Evolutionary conservation across 2,329 filamentous ascomycete species (phyloP).

Genomic region (Talaromyces sp.): DNA sequence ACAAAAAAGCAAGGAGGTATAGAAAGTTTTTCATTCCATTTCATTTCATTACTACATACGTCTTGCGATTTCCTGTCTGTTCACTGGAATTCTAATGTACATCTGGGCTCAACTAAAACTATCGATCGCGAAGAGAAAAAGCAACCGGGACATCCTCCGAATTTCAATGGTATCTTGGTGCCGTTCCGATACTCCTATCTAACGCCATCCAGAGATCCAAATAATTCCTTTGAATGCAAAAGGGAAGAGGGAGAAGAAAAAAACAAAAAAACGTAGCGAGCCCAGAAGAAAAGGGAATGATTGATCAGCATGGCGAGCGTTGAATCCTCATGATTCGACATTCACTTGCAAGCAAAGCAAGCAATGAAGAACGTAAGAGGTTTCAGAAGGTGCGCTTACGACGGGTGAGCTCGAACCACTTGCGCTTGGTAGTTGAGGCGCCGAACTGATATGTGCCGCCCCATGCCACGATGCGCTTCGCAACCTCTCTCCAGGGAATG

Average conservation of each 20-base stretch:
- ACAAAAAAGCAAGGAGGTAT: not conserved
- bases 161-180: not conserved
- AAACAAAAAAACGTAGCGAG: not conserved
- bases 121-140: not conserved
- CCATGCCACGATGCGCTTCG: conserved; percentile 49
- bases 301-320: not conserved
- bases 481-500: conserved; percentile 58
- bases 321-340: not conserved
- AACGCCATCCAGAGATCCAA: not conserved
- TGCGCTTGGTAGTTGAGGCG: conserved; percentile 60
- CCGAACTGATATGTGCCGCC: conserved; percentile 59
- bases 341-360: not conserved
- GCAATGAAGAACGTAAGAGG: not conserved
- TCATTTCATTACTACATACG: conserved; percentile 2
- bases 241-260: not conserved
- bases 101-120: conserved; percentile 1
- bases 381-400: not conserved
- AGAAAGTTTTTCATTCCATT: not conserved
- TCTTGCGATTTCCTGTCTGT: not conserved
- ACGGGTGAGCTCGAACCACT: conserved; percentile 50
- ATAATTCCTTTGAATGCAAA: not conserved
- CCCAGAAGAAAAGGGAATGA: not conserved
- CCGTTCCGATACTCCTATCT: conserved; percentile 4
- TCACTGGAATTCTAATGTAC: not conserved
- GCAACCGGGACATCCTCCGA: not conserved